Base-by-base conservation (phyloP, 495 filamentous ascomycete genomes). In the Stereocaulon alpinum region DNA sequence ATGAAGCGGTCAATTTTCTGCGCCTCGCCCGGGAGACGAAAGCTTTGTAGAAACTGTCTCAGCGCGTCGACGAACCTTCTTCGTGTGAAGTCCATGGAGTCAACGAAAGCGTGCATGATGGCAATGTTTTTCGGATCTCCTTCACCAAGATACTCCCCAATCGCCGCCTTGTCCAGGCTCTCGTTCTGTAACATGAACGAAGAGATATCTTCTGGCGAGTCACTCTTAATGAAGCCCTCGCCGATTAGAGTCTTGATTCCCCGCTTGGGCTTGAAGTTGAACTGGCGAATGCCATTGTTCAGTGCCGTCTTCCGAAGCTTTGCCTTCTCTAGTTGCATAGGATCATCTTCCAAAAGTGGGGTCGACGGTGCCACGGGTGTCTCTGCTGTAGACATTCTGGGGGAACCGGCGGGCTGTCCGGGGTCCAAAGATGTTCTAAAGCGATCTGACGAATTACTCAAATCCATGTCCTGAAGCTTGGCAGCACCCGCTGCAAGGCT, bases 1-100 rank as follows among this genome's bases (percentile, higher is more conserved):
- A 99, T 97, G 72, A 96, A 95, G 40, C 93, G 87, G 82, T 99
- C 93, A 63, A 99, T 99, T 75, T 99, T 99, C 70, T 99, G 93
- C 1, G 91, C 91, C 71, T 99, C 93, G 47, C 93, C 93, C 1
- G 93, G 93, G 12, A 99, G 74, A 34, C 93, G 86, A 76, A 99
- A 99, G 49, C 88, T 86, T 71, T 99, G 93, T 15, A 99, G 75
- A 67, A 97, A 99, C 54, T 87, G 81, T 29, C 93, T 82, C 14
- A 99, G 75, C 22, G 93, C 84, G 73, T 95, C 93, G 14, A 96
- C 91, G 62, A 99, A 99, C 11, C 91, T 86, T 50, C 87, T 87
- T 69, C 88, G 88, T n/a, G 82, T 77, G 60, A 99, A 99, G 44
- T 96, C 88, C 91, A 99, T 97, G 24, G 72, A 69, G 60, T 99